These are phyloP conservation scores for Hemisphaericaspora xylofermentans DNA, from an alignment of 1,139 yeast species.

Conservation along the genomic window DNA sequence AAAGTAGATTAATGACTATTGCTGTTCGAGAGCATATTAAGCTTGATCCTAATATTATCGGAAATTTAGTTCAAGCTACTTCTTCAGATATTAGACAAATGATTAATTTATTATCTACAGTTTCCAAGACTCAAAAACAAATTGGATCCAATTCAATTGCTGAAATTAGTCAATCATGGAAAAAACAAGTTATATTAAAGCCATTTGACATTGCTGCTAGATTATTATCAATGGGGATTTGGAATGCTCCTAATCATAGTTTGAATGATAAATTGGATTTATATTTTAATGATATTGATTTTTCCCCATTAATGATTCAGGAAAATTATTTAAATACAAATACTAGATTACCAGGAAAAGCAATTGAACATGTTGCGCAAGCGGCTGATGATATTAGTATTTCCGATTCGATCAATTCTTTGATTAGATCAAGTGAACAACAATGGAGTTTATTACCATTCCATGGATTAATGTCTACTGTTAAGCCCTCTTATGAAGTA, in stretches of 20 bases:
- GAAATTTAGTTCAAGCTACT: constrained; percentile 82
- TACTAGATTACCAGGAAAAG: constrained; percentile 51
- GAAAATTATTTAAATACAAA: constrained; percentile 78
- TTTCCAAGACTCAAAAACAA: constrained; percentile 64
- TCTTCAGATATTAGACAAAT: constrained; percentile 93
- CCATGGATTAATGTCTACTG: constrained; percentile 86
- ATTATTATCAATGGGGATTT: constrained; percentile 42
- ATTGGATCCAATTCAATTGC: constrained; percentile 53
- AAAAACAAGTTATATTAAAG: constrained; percentile 84
- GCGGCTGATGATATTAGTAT: constrained; percentile 87
- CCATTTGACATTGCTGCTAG: constrained; percentile 90
- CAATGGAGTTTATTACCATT: constrained; percentile 95
- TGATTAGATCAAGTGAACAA: constrained; percentile 88
- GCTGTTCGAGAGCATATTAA: constrained; percentile 82
- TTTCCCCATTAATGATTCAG: constrained; percentile 93
- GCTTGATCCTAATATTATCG: constrained; percentile 76
- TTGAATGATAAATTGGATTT: constrained; percentile 83
- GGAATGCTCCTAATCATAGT: constrained; percentile 35
- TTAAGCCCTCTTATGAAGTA: constrained; percentile 73
- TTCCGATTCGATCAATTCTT: constrained; percentile 76
- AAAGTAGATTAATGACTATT: constrained; percentile 85
- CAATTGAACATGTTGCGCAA: constrained; percentile 61
- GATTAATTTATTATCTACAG: constrained; percentile 84
- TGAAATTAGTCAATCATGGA: constrained; percentile 70
- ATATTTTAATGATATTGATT: constrained; percentile 92